Conservation (phyloP, 495 filamentous ascomycete genomes). For the Glarea lozoyensis region DNA sequence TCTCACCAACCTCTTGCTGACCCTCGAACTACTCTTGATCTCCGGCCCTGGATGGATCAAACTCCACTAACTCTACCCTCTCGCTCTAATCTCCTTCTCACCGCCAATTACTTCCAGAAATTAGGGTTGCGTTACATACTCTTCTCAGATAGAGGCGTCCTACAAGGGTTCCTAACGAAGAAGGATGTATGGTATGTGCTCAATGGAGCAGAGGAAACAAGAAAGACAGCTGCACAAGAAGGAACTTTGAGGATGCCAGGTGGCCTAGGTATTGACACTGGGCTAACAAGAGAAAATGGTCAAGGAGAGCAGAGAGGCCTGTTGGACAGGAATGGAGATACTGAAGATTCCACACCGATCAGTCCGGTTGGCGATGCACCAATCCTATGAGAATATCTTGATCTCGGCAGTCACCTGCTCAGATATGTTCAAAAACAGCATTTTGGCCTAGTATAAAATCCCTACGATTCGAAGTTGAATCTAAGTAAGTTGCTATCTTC, state of each 20-base stretch:
- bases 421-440: too few relatives aligned
- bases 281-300: slow-evolving; percentile 29
- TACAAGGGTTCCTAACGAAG: slow-evolving; percentile 88
- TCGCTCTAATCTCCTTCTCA: slow-evolving; percentile 65
- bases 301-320: slow-evolving; percentile 43
- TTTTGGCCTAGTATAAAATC: too few relatives aligned
- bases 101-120: slow-evolving; percentile 86
- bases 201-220: slow-evolving; percentile 64
- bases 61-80: slow-evolving; percentile 86
- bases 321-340: slow-evolving; percentile 32
- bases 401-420: too few relatives aligned
- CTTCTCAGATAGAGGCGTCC: slow-evolving; percentile 69
- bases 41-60: slow-evolving; percentile 97
- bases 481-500: too few relatives aligned
- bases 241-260: background rate
- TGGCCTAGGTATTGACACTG: slow-evolving; percentile 15
- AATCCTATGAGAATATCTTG: slow-evolving; percentile 21
- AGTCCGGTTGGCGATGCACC: slow-evolving; percentile 12
- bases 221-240: slow-evolving; percentile 9
- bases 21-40: slow-evolving; percentile 67
- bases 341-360: slow-evolving; percentile 21
- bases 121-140: slow-evolving; percentile 85
- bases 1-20: slow-evolving; percentile 74
- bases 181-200: slow-evolving; percentile 97
- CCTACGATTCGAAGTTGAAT: too few relatives aligned